Evolutionary conservation across 225 moss, liverwort and hornwort species (phyloP), one percentile per base, ranked within the genome.

Genomic region (Polytrichum commune): DNA sequence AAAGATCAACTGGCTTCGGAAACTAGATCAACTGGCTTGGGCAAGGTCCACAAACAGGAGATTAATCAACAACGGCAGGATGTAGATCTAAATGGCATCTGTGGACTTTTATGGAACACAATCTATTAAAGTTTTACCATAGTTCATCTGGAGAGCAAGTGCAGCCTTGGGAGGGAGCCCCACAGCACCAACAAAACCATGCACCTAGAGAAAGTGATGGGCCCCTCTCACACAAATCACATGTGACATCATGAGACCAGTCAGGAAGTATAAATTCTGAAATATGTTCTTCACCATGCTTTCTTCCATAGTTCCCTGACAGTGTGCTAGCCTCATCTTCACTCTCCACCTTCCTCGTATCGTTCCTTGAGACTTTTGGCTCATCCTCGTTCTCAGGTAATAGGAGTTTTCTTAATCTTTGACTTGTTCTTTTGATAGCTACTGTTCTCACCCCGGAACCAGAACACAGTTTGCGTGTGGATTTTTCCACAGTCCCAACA

Each of bases 121-220:
- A 35, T 35, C 38, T 13, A 46, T 27, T 32, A 38, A 73, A 63
- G 16, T 26, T 64, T 57, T 76, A 86, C 84, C 56, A 23, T 61
- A 79, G 76, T 29, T 77, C 76, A 19, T 74, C 69, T 57, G 73
- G 67, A 22, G 75, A 27, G 57, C 82, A 75, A n/a, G 58, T 57
- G 81, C 95, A 96, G 28, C 73, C 78, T 54, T 69, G 58, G 32
- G 90, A 84, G 71, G 88, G 90, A 68, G 72, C 77, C 66, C 93
- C 93, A 78, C 95, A 96, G 80, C 90, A 91, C 95, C 95, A 96
- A 58, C 86, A 85, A 79, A 84, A 91, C 95, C 95, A 96, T 67
- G 82, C 91, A 69, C 96, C 96, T 54, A 90, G 77, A 67, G 92
- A 76, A 53, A 96, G 85, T 53, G 93, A 92, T 54, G 90, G 72